Conservation (phyloP, 2,329 filamentous ascomycete species). For the Ramichloridium luteum region DNA sequence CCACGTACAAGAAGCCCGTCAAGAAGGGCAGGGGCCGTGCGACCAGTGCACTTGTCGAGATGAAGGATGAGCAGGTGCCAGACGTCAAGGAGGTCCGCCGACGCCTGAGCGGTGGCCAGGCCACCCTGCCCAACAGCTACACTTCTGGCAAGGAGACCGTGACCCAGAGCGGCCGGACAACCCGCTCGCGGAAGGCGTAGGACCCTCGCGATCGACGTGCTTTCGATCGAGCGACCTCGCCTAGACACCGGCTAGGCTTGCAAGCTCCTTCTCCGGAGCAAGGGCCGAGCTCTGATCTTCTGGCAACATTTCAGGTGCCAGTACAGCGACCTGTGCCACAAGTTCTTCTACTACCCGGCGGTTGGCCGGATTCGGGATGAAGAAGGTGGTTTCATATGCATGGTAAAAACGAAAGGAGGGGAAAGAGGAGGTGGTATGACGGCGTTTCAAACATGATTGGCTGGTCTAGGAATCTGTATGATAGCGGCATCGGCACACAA, state of each 20-base stretch:
- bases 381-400: too few species aligned
- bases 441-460: too few species aligned
- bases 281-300: too few species aligned
- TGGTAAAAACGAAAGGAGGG: too few species aligned
- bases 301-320: too few species aligned
- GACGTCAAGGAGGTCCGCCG: constrained; percentile 41
- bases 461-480: too few species aligned
- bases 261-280: neutral
- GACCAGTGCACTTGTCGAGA: constrained; percentile 76
- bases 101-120: constrained; percentile 35
- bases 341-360: too few species aligned
- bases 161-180: constrained; percentile 47
- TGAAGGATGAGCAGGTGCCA: constrained; percentile 58
- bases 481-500: too few species aligned
- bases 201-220: constrained; percentile 10
- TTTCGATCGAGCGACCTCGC: constrained; percentile 12
- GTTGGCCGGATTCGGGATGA: too few species aligned
- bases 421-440: too few species aligned
- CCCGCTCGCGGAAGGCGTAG: constrained; percentile 61
- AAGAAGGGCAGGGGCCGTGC: constrained; percentile 62
- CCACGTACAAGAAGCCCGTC: constrained; percentile 82
- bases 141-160: constrained; percentile 28
- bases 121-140: constrained; percentile 17
- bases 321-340: too few species aligned
- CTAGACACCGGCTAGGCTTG: constrained; percentile 2